These are phyloP conservation scores for Brettanomyces naardenensis DNA, from an alignment of 805 yeast genomes.

Conservation along the genomic window DNA sequence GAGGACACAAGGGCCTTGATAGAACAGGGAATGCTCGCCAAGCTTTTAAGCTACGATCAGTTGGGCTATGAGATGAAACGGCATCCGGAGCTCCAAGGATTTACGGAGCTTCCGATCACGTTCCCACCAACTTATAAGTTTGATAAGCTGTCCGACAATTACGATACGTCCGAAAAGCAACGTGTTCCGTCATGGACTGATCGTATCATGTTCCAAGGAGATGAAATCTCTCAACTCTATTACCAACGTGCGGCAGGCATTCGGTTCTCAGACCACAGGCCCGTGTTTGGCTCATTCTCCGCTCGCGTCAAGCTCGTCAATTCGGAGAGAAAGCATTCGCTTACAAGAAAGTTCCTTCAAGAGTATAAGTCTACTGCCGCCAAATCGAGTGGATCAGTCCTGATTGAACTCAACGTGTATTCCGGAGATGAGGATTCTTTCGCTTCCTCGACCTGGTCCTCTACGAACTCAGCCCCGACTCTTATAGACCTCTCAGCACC, in stretches of 20 bases:
- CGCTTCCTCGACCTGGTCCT: conserved; percentile 13
- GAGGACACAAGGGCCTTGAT: conserved; percentile 64
- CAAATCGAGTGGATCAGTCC: conserved; percentile 10
- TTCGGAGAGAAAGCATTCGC: conserved; percentile 44
- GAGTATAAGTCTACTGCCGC: conserved; percentile 34
- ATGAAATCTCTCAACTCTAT: conserved; percentile 48
- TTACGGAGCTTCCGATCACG: conserved; percentile 64
- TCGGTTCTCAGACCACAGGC: conserved; percentile 80
- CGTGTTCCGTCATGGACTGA: conserved; percentile 97
- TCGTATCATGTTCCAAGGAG: conserved; percentile 64
- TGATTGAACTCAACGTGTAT: conserved; percentile 26
- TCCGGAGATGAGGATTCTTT: conserved; percentile 8
- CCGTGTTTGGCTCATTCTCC: conserved; percentile 76
- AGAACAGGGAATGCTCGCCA: conserved; percentile 33
- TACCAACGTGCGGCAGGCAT: conserved; percentile 60
- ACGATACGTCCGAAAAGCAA: conserved; percentile 87
- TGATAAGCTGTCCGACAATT: conserved; percentile 72
- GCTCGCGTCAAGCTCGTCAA: conserved; percentile 64
- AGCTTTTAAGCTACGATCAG: conserved; percentile 69
- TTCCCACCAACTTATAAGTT: conserved; percentile 91
- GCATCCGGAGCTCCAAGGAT: conserved; percentile 67
- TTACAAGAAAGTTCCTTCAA: conserved; percentile 54
- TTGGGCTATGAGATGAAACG: conserved; percentile 63
- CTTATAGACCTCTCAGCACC: conserved; percentile 17
- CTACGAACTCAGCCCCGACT: conserved; percentile 14